Conservation (phyloP, 2,329 filamentous ascomycete genomes). For the Dactylonectria macrodidyma region DNA sequence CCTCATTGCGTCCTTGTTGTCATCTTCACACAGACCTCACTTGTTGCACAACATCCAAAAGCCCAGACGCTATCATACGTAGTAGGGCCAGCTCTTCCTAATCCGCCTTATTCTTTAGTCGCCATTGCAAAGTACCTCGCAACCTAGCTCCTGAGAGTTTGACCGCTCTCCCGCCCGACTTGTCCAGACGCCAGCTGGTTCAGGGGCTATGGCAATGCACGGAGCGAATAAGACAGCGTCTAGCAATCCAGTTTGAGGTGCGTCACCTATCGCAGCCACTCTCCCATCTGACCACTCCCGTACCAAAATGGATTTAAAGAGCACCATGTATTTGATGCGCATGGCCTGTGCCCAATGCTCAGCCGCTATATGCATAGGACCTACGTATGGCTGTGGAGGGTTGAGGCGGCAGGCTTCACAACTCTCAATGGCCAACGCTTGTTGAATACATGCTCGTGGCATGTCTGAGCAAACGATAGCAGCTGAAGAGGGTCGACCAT, state of each 20-base stretch:
- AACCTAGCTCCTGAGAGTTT: background rate
- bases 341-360: constrained; percentile 12
- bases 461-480: background rate
- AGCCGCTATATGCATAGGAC: background rate
- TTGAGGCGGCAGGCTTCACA: constrained; percentile 1
- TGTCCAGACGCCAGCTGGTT: too few relatives aligned
- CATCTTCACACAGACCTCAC: background rate
- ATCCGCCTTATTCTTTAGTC: too few relatives aligned
- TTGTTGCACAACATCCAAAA: background rate
- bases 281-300: constrained; percentile 16
- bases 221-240: background rate
- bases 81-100: too few relatives aligned
- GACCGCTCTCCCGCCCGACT: background rate
- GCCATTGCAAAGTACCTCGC: too few relatives aligned
- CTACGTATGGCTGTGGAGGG: background rate
- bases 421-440: background rate
- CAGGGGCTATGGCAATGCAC: too few relatives aligned
- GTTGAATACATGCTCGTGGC: background rate
- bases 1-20: background rate
- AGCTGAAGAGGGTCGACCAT: background rate
- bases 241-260: background rate
- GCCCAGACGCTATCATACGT: background rate
- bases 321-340: background rate
- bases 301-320: constrained; percentile 1
- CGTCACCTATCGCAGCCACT: constrained; percentile 11